Conservation (phyloP, 768 basidiomycete species). For the Rhodotorula kratochvilovae region DNA sequence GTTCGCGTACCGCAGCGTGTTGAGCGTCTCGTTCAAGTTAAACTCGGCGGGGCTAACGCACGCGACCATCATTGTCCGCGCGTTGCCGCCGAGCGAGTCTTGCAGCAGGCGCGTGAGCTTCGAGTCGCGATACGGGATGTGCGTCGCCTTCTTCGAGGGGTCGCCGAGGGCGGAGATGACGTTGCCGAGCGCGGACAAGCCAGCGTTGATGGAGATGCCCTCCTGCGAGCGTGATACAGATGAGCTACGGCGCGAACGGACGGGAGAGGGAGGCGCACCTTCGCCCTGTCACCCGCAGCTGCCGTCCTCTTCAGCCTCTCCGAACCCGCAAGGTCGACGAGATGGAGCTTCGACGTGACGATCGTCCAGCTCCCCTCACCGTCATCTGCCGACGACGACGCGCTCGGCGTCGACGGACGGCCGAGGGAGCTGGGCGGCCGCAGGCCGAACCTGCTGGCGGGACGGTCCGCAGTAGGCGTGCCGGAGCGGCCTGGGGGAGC, state of each 20-base stretch:
- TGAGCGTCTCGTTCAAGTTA: conserved; percentile 89
- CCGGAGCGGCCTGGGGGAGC: conserved; percentile 13
- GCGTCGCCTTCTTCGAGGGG: conserved; percentile 79
- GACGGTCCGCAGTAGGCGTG: conserved; percentile 26
- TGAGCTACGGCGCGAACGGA: background rate
- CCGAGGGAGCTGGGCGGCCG: conserved; percentile 36
- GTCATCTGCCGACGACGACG: background rate
- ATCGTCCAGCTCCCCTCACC: conserved; percentile 80
- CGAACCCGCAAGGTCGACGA: conserved; percentile 94
- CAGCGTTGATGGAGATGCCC: conserved; percentile 90
- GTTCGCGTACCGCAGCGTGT: conserved; percentile 93
- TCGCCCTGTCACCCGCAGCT: conserved; percentile 90
- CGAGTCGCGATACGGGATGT: conserved; percentile 96
- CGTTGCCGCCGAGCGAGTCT: conserved; percentile 95
- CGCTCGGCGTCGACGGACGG: background rate
- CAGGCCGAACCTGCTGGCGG: conserved; percentile 25
- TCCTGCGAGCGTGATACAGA: background rate
- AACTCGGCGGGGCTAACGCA: conserved; percentile 69
- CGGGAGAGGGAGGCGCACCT: conserved; percentile 53
- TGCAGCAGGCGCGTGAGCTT: conserved; percentile 93
- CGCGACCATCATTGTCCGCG: conserved; percentile 97
- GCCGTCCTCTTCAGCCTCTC: conserved; percentile 96
- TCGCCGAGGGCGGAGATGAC: conserved; percentile 97
- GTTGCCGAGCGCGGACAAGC: conserved; percentile 90
- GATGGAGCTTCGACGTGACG: conserved; percentile 92